phyloP scores from a whole-genome alignment of 1,284 basidiomycete genomes.

The Malassezia pachydermatis region DNA sequence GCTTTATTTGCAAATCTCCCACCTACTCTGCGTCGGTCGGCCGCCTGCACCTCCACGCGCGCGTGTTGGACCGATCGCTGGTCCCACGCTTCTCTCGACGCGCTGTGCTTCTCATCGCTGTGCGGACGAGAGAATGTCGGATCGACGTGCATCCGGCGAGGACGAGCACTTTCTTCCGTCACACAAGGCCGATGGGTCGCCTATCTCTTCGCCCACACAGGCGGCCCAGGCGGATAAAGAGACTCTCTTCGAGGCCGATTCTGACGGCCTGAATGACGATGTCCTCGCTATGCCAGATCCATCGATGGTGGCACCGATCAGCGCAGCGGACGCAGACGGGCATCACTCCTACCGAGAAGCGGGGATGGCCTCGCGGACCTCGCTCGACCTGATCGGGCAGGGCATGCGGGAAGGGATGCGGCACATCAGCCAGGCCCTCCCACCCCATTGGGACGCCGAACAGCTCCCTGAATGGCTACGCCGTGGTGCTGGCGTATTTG shows the following conservation, averaged over 20 bases:
- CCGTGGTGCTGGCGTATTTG: conserved; percentile 64
- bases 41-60: too few relatives aligned
- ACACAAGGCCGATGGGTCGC: too few relatives aligned
- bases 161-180: too few relatives aligned
- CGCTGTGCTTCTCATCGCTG: too few relatives aligned
- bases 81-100: too few relatives aligned
- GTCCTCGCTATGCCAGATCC: conserved; percentile 4
- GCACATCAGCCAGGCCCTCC: conserved; percentile 23
- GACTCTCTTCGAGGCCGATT: conserved; percentile 47
- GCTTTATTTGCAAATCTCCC: too few relatives aligned
- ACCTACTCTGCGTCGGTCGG: too few relatives aligned
- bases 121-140: conserved; percentile 1
- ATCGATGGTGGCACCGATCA: conserved; percentile 19
- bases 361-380: conserved; percentile 16
- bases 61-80: too few relatives aligned
- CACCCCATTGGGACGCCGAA: conserved; percentile 44
- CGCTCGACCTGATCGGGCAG: conserved; percentile 28
- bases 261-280: conserved; percentile 32
- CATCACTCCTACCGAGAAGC: not conserved
- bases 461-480: conserved; percentile 49
- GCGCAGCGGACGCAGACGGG: conserved; percentile 4
- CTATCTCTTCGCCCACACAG: too few relatives aligned
- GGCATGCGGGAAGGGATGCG: conserved; percentile 34
- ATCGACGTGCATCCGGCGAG: not conserved
- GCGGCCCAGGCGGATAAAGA: too few relatives aligned